A percentile compares a stretch with the other conserved stretches of the same genome.
Evolutionary conservation across 2,329 filamentous ascomycete species (phyloP).

Genomic region (Hymenoscyphus linearis): DNA sequence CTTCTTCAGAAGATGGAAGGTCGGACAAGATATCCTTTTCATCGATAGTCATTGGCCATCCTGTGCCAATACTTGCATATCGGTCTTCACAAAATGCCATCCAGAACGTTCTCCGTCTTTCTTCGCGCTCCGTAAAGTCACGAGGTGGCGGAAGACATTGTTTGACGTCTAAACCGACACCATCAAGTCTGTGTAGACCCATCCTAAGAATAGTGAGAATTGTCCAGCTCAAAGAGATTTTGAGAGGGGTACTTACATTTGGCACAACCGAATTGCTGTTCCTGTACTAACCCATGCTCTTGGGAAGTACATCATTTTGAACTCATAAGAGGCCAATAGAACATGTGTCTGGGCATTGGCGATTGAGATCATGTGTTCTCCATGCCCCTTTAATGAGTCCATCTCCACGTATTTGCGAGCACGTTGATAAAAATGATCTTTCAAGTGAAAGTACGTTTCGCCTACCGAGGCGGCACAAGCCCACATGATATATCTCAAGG

Average conservation of each 20-base stretch:
- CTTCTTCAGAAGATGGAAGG: conserved; percentile 77
- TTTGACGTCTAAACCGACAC: conserved; percentile 79
- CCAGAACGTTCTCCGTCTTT: conserved; percentile 91
- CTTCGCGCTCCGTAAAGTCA: conserved; percentile 93
- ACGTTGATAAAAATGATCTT: conserved; percentile 84
- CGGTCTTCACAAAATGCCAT: conserved; percentile 86
- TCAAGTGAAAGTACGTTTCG: conserved; percentile 74
- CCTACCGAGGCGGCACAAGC: conserved; percentile 80
- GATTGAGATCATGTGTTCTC: conserved; percentile 81
- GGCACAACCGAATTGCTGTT: conserved; percentile 68
- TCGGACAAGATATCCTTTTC: conserved; percentile 87
- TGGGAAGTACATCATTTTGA: conserved; percentile 97
- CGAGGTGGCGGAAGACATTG: conserved; percentile 79
- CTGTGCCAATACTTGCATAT: conserved; percentile 92
- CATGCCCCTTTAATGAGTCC: conserved; percentile 88
- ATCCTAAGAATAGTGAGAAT: conserved; percentile 66
- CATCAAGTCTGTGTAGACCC: conserved; percentile 82
- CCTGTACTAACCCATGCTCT: conserved; percentile 92
- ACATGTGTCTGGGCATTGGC: conserved; percentile 82
- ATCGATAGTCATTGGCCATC: conserved; percentile 93
- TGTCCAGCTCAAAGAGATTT: conserved; percentile 37
- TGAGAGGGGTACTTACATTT: conserved; percentile 57
- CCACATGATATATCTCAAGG: conserved; percentile 93
- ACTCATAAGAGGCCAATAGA: conserved; percentile 79
- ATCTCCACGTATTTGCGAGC: conserved; percentile 85